Evolutionary conservation across 176 grass and related monocot genomes (phyloP).

Genomic region (Phoenix dactylifera): DNA sequence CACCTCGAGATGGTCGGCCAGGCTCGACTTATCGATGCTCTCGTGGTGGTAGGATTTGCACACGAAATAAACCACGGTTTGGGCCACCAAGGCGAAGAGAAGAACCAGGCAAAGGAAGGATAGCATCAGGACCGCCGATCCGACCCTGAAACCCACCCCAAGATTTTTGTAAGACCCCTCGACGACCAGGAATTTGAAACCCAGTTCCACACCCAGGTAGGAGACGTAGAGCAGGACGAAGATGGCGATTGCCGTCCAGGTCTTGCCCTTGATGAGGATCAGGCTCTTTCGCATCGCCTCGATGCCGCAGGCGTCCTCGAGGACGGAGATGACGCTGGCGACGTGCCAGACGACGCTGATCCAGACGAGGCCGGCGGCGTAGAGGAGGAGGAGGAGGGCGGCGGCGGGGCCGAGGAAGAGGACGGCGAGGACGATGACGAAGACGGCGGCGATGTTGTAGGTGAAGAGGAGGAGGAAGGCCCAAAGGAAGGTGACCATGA

Average conservation of each 20-base stretch:
- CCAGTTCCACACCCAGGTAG: constrained; percentile 46
- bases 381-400: constrained; percentile 20
- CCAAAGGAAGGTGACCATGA: constrained; percentile 69
- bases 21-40: constrained; percentile 78
- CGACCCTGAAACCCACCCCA: neutral
- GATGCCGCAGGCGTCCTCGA: constrained; percentile 71
- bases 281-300: constrained; percentile 74
- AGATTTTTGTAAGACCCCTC: constrained; percentile 2
- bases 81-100: constrained; percentile 60
- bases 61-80: constrained; percentile 79
- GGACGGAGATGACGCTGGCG: constrained; percentile 82
- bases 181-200: constrained; percentile 47
- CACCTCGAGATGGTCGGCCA: constrained; percentile 84
- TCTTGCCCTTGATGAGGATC: constrained; percentile 53
- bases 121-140: constrained; percentile 26
- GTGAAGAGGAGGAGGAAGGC: constrained; percentile 76
- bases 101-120: constrained; percentile 45
- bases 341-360: constrained; percentile 80
- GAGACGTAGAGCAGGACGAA: constrained; percentile 35
- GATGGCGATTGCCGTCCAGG: constrained; percentile 21
- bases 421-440: constrained; percentile 31
- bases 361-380: constrained; percentile 51
- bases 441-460: constrained; percentile 34
- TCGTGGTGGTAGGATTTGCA: constrained; percentile 93
- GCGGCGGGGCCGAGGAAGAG: constrained; percentile 22